Percentiles rank a stretch among this genome's conserved stretches.
Evolutionary conservation across 1,284 basidiomycete species (phyloP).

Genomic region (Coniophora puteana): DNA sequence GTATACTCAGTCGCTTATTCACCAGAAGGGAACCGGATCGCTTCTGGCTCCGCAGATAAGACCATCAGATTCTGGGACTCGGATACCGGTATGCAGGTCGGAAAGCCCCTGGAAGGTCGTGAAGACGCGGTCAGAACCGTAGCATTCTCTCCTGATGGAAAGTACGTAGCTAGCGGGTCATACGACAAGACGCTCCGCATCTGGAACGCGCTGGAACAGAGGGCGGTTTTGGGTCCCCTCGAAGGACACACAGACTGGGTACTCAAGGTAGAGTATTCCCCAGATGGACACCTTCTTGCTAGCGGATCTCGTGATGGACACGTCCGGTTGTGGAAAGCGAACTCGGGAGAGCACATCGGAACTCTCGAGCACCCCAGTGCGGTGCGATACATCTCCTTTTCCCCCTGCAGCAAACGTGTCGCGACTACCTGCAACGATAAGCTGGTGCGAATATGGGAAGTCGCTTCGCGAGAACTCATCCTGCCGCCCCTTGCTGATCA

Average conservation of each 20-base stretch:
- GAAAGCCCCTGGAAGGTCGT: conserved; percentile 8
- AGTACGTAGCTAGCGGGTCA: conserved; percentile 23
- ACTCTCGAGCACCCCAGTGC: no score
- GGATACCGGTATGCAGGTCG: conserved; percentile 5
- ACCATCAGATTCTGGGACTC: conserved; percentile 19
- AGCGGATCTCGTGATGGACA: not conserved
- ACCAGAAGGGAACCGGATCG: conserved; percentile 16
- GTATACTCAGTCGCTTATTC: conserved; percentile 23
- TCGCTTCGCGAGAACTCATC: not conserved
- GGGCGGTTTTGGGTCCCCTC: not conserved
- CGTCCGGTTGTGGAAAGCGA: conserved; percentile 33
- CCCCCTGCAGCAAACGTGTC: not conserved
- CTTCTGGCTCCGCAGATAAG: conserved; percentile 17
- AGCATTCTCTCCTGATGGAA: conserved; percentile 14
- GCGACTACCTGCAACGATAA: not conserved
- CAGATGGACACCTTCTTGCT: not conserved
- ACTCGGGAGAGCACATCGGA: conserved; percentile 14
- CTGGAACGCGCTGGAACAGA: conserved; percentile 16
- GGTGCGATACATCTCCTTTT: no score
- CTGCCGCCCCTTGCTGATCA: no score
- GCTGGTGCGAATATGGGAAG: not conserved
- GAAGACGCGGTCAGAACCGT: conserved; percentile 8
- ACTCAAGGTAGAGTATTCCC: conserved; percentile 22
- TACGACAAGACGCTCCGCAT: conserved; percentile 21
- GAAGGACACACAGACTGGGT: conserved; percentile 54